Conservation (phyloP, 2,329 filamentous ascomycete species). For the Sarocladium oryzae region DNA sequence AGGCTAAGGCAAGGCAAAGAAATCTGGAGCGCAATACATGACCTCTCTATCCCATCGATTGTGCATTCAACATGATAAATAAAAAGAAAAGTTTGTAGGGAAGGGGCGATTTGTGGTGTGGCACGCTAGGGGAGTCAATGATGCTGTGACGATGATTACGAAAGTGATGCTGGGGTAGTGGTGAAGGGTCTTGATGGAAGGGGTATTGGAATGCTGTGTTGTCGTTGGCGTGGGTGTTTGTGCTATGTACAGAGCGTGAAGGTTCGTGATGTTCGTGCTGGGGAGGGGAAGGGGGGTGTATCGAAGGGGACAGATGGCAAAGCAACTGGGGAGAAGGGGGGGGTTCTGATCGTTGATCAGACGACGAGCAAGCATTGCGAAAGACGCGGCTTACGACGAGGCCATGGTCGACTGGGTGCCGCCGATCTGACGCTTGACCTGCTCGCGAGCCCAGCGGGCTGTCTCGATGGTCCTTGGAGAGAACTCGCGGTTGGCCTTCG, state of each 20-base stretch:
- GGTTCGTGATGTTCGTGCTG: conserved; percentile 5
- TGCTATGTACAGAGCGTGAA: conserved; percentile 7
- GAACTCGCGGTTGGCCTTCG: conserved; percentile 83
- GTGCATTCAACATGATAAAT: conserved; percentile 20
- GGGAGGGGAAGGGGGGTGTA: neutral
- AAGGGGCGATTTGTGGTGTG: conserved; percentile 12
- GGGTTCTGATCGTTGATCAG: conserved; percentile 5
- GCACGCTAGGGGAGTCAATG: neutral
- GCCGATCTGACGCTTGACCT: conserved; percentile 84
- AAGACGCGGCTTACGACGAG: conserved; percentile 28
- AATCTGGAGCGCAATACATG: conserved; percentile 30
- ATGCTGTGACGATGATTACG: conserved; percentile 21
- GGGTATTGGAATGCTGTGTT: conserved; percentile 28
- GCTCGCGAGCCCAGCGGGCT: conserved; percentile 93
- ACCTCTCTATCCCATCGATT: conserved; percentile 32
- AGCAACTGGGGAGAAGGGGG: neutral
- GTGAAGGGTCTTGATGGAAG: conserved; percentile 19
- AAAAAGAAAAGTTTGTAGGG: conserved; percentile 14
- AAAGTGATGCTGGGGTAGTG: neutral
- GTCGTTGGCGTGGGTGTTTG: conserved; percentile 12
- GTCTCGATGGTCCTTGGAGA: conserved; percentile 81
- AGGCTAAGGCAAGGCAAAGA: neutral
- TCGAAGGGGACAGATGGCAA: conserved; percentile 6
- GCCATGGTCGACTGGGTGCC: conserved; percentile 46
- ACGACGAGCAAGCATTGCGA: neutral